Percentiles rank a stretch among this genome's conserved stretches.
phyloP scores from a whole-genome alignment of 192 early-diverging fungal genomes.

The Mortierella antarctica region DNA sequence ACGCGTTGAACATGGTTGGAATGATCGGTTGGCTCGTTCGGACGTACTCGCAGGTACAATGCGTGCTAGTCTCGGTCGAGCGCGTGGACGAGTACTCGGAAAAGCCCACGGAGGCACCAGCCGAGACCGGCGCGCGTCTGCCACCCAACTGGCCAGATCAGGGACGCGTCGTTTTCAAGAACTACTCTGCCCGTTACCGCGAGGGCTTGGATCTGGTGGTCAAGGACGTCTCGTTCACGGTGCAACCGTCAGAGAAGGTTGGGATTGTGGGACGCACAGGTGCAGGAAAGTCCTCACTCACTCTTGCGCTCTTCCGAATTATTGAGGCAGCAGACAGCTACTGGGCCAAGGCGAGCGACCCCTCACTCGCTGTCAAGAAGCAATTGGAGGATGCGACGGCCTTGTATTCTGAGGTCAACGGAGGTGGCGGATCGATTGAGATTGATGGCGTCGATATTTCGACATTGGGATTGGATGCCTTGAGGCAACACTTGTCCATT shows the following conservation, averaged over 20 bases:
- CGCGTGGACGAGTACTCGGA: constrained; percentile 84
- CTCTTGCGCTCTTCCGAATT: constrained; percentile 59
- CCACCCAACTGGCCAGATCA: constrained; percentile 74
- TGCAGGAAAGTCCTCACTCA: constrained; percentile 62
- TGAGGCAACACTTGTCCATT: constrained; percentile 70
- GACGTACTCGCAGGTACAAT: constrained; percentile 75
- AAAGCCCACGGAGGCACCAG: constrained; percentile 82
- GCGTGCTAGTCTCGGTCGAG: constrained; percentile 85
- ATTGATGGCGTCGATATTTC: constrained; percentile 58
- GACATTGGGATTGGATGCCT: constrained; percentile 64
- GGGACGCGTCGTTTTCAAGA: constrained; percentile 77
- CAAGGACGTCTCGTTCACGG: constrained; percentile 67
- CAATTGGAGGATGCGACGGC: not conserved
- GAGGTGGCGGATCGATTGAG: constrained; percentile 64
- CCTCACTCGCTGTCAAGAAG: not conserved
- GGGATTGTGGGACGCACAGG: constrained; percentile 75
- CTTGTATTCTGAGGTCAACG: not conserved
- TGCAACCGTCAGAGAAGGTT: constrained; percentile 66
- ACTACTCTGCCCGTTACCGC: constrained; percentile 85
- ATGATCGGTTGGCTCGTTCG: constrained; percentile 78
- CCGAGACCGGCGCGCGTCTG: constrained; percentile 64
- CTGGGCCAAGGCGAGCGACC: constrained; percentile 29
- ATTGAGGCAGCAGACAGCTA: constrained; percentile 56
- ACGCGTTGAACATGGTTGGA: constrained; percentile 80
- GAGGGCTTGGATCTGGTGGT: constrained; percentile 82